A percentile compares a stretch with the other conserved stretches of the same genome.
Conservation (phyloP, 2,329 filamentous ascomycete species). For the Pseudogymnoascus sp. region DNA sequence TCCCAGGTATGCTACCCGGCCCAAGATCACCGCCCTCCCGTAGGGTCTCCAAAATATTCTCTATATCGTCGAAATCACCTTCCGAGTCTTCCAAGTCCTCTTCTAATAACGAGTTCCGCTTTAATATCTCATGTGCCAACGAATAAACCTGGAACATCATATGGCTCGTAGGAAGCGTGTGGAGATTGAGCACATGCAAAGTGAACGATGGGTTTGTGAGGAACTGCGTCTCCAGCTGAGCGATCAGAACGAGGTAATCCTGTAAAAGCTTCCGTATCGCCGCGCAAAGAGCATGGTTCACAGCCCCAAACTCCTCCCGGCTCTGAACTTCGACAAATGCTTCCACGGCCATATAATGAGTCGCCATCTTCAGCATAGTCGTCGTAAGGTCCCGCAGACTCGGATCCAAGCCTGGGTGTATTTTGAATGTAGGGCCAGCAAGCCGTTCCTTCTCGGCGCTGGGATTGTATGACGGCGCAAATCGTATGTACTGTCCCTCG, state of each 20-base stretch:
- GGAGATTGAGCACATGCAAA: conserved; percentile 83
- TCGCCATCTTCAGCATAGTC: conserved; percentile 89
- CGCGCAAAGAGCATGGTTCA: conserved; percentile 95
- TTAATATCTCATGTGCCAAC: conserved; percentile 77
- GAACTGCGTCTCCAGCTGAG: conserved; percentile 88
- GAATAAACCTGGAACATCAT: conserved; percentile 87
- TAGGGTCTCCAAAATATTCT: conserved; percentile 85
- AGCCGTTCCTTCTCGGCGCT: conserved; percentile 78
- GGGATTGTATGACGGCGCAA: conserved; percentile 73
- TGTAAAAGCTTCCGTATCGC: conserved; percentile 84
- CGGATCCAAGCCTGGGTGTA: conserved; percentile 77
- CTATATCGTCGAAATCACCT: conserved; percentile 67
- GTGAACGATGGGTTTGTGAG: conserved; percentile 85
- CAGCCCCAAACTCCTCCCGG: conserved; percentile 82
- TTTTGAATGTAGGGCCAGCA: conserved; percentile 70
- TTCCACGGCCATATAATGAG: conserved; percentile 84
- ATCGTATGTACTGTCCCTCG: conserved; percentile 95
- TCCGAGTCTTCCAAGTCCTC: conserved; percentile 60
- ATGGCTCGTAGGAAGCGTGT: conserved; percentile 81
- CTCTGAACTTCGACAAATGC: conserved; percentile 93
- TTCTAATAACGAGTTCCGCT: conserved; percentile 78
- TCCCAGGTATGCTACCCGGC: conserved; percentile 68
- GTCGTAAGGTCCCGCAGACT: conserved; percentile 79
- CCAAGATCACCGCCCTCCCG: conserved; percentile 77
- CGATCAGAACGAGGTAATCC: conserved; percentile 87